phyloP scores from a whole-genome alignment of 768 basidiomycete genomes.

The Tremella fuciformis region DNA sequence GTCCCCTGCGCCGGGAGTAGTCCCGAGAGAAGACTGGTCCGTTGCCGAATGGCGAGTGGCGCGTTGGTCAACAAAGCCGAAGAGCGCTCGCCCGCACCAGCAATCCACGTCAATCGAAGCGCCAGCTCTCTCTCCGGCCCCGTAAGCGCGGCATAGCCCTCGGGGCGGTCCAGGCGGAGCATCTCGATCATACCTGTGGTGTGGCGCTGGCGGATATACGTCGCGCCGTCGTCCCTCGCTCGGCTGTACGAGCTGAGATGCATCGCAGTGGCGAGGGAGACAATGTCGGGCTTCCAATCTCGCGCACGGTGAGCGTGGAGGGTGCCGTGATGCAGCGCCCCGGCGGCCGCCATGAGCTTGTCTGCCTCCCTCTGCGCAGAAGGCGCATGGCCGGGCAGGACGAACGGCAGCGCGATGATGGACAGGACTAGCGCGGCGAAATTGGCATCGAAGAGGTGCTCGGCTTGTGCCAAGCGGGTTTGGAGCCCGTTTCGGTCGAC shows the following conservation, averaged over 20 bases:
- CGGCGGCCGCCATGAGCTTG: neutral
- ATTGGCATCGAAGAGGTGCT: neutral
- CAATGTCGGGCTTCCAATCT: neutral
- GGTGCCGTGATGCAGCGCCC: neutral
- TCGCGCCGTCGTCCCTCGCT: neutral
- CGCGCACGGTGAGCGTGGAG: too few relatives aligned
- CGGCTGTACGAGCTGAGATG: neutral
- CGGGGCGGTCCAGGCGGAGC: neutral
- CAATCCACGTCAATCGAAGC: neutral
- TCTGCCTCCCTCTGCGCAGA: neutral
- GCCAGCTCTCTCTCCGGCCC: constrained; percentile 1
- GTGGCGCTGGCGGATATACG: neutral
- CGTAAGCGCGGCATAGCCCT: neutral
- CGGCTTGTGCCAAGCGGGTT: neutral
- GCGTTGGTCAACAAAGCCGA: neutral
- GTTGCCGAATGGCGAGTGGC: neutral
- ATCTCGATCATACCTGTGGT: neutral
- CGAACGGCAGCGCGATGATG: neutral
- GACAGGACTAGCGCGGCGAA: constrained; percentile 6
- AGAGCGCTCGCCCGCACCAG: neutral
- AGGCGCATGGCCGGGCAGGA: neutral
- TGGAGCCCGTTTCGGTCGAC: neutral
- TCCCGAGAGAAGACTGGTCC: neutral
- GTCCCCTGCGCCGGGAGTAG: neutral
- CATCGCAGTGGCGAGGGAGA: neutral